phyloP scores from a whole-genome alignment of 2,329 filamentous ascomycete species.

The Coccinonectria pachysandricola region DNA sequence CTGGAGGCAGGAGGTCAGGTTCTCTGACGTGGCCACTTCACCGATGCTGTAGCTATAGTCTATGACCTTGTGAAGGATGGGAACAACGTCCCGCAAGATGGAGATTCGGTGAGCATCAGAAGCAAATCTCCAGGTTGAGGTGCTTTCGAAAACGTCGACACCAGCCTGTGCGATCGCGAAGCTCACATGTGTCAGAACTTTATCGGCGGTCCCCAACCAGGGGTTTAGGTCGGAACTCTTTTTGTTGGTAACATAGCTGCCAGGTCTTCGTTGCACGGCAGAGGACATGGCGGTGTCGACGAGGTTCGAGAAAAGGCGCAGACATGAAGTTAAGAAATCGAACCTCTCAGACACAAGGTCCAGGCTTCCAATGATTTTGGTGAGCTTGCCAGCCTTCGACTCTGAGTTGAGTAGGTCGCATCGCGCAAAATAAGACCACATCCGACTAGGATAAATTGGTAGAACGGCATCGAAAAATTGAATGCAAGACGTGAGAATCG shows the following conservation, averaged over 20 bases:
- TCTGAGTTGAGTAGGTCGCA: conserved; percentile 71
- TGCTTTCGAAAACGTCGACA: conserved; percentile 78
- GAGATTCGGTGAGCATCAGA: conserved; percentile 56
- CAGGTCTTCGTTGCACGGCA: conserved; percentile 54
- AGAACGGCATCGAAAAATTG: conserved; percentile 70
- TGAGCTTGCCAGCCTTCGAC: conserved; percentile 65
- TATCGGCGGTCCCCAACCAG: conserved; percentile 67
- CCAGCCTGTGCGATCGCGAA: conserved; percentile 64
- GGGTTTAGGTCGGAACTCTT: conserved; percentile 39
- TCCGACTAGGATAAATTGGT: conserved; percentile 64
- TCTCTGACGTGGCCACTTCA: conserved; percentile 36
- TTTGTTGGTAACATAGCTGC: conserved; percentile 37
- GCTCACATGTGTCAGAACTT: conserved; percentile 61
- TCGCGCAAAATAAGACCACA: conserved; percentile 82
- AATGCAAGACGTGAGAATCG: conserved; percentile 59
- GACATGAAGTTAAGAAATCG: conserved; percentile 63
- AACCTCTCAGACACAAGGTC: conserved; percentile 71
- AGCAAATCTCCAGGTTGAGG: conserved; percentile 74
- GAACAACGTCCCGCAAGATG: conserved; percentile 58
- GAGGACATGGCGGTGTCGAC: conserved; percentile 66
- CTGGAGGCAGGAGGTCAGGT: conserved; percentile 51
- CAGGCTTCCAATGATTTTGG: conserved; percentile 67
- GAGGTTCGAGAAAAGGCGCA: conserved; percentile 63
- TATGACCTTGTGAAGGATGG: conserved; percentile 61
- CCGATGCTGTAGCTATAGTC: conserved; percentile 67